phyloP scores from a whole-genome alignment of 2,329 filamentous ascomycete genomes.

The Ambrosiella cleistominuta region DNA sequence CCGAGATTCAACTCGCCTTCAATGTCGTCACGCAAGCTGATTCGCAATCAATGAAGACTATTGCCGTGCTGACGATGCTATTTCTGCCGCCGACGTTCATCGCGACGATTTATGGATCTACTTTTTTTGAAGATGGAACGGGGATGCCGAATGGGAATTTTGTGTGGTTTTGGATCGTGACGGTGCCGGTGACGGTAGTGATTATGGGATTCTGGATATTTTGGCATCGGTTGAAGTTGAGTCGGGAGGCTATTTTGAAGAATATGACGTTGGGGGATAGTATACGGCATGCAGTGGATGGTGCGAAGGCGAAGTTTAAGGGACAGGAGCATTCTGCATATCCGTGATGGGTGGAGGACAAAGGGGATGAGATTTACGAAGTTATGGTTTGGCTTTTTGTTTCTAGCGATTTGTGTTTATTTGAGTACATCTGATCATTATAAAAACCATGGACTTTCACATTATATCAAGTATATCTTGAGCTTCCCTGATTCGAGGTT shows the following conservation, averaged over 20 bases:
- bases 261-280: not conserved
- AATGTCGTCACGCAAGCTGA: slow-evolving; percentile 6
- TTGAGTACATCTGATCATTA: no score
- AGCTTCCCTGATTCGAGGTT: no score
- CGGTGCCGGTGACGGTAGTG: slow-evolving; percentile 3
- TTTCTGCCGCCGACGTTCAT: slow-evolving; percentile 12
- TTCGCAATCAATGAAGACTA: slow-evolving; percentile 11
- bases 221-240: not conserved
- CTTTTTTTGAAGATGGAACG: slow-evolving; percentile 4
- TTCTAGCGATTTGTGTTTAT: no score
- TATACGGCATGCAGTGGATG: not conserved
- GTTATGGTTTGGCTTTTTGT: no score
- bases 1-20: slow-evolving; percentile 4
- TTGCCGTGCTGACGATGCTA: slow-evolving; percentile 12
- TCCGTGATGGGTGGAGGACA: no score
- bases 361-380: no score
- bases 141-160: not conserved
- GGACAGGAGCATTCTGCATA: no score
- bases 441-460: no score
- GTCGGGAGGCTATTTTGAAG: not conserved
- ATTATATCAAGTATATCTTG: no score
- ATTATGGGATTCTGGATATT: not conserved
- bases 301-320: no score
- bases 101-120: slow-evolving; percentile 7
- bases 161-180: slow-evolving; percentile 5